Base-by-base conservation (phyloP, 1,284 basidiomycete genomes). In the Termitomyces sp. region DNA sequence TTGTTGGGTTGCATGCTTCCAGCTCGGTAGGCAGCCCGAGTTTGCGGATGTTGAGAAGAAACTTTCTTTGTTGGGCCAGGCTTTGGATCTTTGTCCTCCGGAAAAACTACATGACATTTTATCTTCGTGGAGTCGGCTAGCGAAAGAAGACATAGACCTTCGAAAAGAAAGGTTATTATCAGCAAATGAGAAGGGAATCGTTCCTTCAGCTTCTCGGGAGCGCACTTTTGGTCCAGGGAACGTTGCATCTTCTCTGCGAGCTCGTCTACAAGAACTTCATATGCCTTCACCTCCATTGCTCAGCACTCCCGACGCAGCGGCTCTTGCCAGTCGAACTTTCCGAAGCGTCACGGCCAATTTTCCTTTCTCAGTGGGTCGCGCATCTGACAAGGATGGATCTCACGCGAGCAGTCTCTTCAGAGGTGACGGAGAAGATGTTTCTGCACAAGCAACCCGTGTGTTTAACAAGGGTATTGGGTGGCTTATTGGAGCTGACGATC, bases 1-100 rank as follows among this genome's bases (percentile, higher is more conserved):
- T 21, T 91, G 87, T 62, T 95, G 92, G 92, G 80, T 88, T 18
- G 83, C 86, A 2, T 93, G 89, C 64, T 92, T 85, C 70, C 87
- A 91, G 66, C 80, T 97, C 2, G 93, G 91, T 13, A 80, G 86
- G 49, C 86, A 92, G 60, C 74, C 81, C 13, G 89, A 89, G 61
- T 93, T 87, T 61, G 65, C 76, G 1, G 85, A 93, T 59, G 69
- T 80, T 3, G 69, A 76, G 11, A 81, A 83, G 60, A 91, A 88
- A 62, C 72, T 91, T 57, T 71, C 69, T 1, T 76, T 96, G 1
- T 70, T 97, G n/a, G 91, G 89, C 3, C 80, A 84, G 52, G 89
- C 93, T 3, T 73, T 97, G 28, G 86, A 93, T 61, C 76, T 96
- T n/a, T 95, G 92, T 65, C 92, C 93, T 1, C 65, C 88, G 0